Conservation (phyloP, 768 basidiomycete genomes). For the Russula sp. region DNA sequence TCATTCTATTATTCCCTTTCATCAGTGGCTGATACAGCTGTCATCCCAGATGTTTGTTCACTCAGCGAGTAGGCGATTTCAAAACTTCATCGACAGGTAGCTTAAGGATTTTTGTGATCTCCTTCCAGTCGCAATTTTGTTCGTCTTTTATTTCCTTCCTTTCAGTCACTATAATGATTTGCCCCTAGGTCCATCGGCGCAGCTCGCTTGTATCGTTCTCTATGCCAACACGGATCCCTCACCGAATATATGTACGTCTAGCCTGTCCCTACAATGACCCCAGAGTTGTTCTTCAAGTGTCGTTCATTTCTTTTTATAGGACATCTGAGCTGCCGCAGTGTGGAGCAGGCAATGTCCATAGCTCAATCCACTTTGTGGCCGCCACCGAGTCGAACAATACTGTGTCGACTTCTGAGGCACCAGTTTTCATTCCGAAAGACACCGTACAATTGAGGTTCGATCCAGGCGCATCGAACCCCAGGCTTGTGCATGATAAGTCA, state of each 20-base stretch:
- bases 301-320: neutral
- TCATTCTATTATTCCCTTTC: neutral
- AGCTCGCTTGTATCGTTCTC: constrained; percentile 11
- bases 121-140: neutral
- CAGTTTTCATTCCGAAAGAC: no score
- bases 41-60: constrained; percentile 4
- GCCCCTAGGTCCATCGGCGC: constrained; percentile 2
- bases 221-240: constrained; percentile 1
- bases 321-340: neutral
- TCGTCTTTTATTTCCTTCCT: neutral
- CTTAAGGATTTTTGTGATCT: neutral
- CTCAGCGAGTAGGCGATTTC: neutral
- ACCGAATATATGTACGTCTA: constrained; percentile 8
- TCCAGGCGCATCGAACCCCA: no score
- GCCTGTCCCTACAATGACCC: neutral
- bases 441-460: no score
- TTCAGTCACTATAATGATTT: neutral
- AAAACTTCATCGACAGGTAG: neutral
- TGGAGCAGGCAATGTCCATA: no score
- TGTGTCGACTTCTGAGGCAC: no score
- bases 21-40: neutral
- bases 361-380: no score
- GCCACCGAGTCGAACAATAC: no score
- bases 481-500: no score
- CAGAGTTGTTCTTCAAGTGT: neutral